Conservation (phyloP, 2,329 filamentous ascomycete genomes). For the Cladosporium sp. region DNA sequence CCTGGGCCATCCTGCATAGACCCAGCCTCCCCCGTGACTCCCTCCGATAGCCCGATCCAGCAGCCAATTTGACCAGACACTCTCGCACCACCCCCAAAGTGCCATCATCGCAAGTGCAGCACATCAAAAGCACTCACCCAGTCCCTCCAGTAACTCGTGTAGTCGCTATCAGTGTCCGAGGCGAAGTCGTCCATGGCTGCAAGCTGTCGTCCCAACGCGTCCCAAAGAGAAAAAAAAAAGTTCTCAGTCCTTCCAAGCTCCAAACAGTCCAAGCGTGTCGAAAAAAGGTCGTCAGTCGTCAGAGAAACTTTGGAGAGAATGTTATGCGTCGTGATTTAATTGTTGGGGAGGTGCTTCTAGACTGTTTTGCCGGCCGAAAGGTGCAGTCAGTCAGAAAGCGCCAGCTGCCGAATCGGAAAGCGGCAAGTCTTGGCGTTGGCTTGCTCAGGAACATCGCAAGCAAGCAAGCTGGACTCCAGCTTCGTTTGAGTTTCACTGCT, state of each 20-base stretch:
- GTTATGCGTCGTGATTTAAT: background rate
- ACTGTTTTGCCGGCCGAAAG: background rate
- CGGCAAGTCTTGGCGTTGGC: background rate
- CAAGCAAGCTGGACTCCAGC: background rate
- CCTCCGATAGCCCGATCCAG: background rate
- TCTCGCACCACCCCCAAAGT: slow-evolving; percentile 18
- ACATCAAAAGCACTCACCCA: slow-evolving; percentile 70
- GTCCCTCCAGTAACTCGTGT: slow-evolving; percentile 98
- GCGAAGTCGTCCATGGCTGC: slow-evolving; percentile 88
- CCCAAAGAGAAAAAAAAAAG: background rate
- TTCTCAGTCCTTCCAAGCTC: background rate
- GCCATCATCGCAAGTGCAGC: background rate
- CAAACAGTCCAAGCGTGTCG: background rate
- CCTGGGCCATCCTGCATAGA: background rate
- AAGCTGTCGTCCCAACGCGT: background rate
- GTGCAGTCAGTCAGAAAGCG: background rate
- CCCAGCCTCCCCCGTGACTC: background rate
- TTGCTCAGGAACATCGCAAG: background rate
- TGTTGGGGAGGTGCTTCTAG: background rate
- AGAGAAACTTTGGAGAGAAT: background rate
- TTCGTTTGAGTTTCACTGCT: background rate
- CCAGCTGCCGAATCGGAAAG: background rate
- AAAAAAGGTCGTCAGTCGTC: background rate
- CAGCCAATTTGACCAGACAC: background rate
- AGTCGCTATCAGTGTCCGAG: slow-evolving; percentile 97